Evolutionary conservation across 2,329 filamentous ascomycete genomes (phyloP).

Genomic region (Paradendryphiella salina): DNA sequence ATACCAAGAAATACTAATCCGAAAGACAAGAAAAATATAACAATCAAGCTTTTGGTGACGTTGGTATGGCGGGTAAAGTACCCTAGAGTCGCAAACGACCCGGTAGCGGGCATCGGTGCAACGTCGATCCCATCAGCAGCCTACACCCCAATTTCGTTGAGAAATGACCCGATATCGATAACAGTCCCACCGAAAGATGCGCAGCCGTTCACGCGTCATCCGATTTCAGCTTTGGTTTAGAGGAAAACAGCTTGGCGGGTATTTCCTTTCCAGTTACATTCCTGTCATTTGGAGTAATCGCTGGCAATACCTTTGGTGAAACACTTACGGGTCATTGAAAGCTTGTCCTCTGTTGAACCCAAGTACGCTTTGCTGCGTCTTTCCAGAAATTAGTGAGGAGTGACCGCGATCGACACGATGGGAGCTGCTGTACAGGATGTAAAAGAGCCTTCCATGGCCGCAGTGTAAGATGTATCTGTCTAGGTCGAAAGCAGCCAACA

Average conservation of each 20-base stretch:
- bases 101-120: constrained; percentile 32
- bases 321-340: not conserved
- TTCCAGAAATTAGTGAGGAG: not conserved
- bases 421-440: not conserved
- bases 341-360: too few relatives aligned
- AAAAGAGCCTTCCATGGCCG: not conserved
- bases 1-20: not conserved
- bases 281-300: not conserved
- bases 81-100: constrained; percentile 1
- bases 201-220: constrained; percentile 4
- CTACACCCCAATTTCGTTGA: constrained; percentile 12
- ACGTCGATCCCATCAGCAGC: constrained; percentile 29
- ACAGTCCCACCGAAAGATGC: constrained; percentile 8
- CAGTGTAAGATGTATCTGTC: constrained; percentile 11
- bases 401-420: constrained; percentile 7
- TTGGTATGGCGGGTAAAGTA: constrained; percentile 7
- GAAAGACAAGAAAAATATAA: not conserved
- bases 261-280: not conserved
- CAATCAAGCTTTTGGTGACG: not conserved
- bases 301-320: too few relatives aligned
- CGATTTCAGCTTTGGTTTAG: not conserved
- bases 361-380: not conserved
- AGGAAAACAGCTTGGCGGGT: constrained; percentile 2
- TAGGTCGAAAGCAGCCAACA: not conserved
- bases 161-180: constrained; percentile 31